These are phyloP conservation scores for Beauveria pseudobassiana DNA, from an alignment of 2,329 filamentous ascomycete species.

Conservation along the genomic window DNA sequence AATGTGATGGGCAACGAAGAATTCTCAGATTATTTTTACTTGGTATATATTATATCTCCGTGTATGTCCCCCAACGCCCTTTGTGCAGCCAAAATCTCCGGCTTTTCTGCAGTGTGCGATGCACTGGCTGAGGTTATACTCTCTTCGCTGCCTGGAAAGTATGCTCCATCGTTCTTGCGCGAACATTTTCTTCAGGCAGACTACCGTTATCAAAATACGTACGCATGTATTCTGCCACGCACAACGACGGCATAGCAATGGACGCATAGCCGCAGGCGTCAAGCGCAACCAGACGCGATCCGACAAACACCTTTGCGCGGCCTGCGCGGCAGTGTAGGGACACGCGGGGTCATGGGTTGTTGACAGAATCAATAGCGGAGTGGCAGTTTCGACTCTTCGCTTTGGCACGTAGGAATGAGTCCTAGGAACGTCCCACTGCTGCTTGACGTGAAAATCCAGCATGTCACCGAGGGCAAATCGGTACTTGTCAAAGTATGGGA, in stretches of 20 bases:
- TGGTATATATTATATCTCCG: not conserved
- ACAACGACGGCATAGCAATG: slow-evolving; percentile 28
- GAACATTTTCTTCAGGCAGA: slow-evolving; percentile 26
- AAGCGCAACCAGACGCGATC: slow-evolving; percentile 32
- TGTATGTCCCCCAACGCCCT: not conserved
- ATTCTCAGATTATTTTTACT: not conserved
- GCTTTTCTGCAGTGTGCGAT: slow-evolving; percentile 7
- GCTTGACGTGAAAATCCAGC: slow-evolving; percentile 24
- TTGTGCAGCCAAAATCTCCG: slow-evolving; percentile 11
- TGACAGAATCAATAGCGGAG: slow-evolving; percentile 25
- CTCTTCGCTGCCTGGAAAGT: slow-evolving; percentile 26
- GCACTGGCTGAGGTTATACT: not conserved
- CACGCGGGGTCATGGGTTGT: slow-evolving; percentile 43
- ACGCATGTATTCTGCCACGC: slow-evolving; percentile 27
- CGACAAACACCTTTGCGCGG: slow-evolving; percentile 28
- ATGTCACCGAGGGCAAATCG: slow-evolving; percentile 22
- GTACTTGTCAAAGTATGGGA: slow-evolving; percentile 25
- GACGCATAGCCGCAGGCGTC: slow-evolving; percentile 37
- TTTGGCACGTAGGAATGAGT: slow-evolving; percentile 22
- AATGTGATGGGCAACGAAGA: not conserved
- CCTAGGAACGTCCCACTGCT: slow-evolving; percentile 23
- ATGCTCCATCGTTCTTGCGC: slow-evolving; percentile 31
- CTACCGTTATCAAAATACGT: slow-evolving; percentile 30
- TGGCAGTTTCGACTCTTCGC: slow-evolving; percentile 25
- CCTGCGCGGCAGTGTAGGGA: slow-evolving; percentile 30